Evolutionary conservation across 352 stramenopile species (phyloP), one percentile per base, ranked within the genome.

Genomic region (Globisporangium irregulare): DNA sequence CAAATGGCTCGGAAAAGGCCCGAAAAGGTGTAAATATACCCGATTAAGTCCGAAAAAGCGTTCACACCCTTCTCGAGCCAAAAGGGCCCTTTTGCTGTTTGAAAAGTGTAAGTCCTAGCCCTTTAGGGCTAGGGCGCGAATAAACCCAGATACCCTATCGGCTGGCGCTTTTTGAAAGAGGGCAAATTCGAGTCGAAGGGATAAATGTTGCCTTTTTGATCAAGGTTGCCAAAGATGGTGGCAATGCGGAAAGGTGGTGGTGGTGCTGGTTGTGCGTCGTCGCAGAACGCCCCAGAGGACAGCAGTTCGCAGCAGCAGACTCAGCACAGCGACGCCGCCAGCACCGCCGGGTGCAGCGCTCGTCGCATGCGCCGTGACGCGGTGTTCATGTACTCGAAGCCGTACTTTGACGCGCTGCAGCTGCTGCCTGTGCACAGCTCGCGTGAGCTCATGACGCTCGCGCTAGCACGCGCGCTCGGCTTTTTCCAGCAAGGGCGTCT

Each of bases 371-470:
- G 6, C 2, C 60, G 61, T 18, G 27, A 50, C n/a, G 63, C 57
- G 10, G 63, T 68, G 63, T 20, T 61, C 18, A n/a, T 68, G 51
- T 62, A 62, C 63, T 68, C 63, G 14, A 62, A 68, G 41, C 29
- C 63, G 63, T 68, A 86, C 58, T 67, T 77, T 18, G 66, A 74
- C 10, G 70, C 66, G 27, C 56, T 86, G n/a, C 38, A 56, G n/a
- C 61, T 58, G 36, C 68, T 86, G 10, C 76, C 78, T 0, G 69
- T 88, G 14, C 76, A 88, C 41, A 67, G 62, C 22, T 36, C 72
- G 1, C 75, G 80, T 41, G 77, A 86, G 57, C 60, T 67, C 48
- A 85, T 82, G 80, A 84, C 77, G 32, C 60, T 85, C 12, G 71
- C 72, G n/a, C 66, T 87, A 59, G 66, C 81, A 0, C 57, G 69